Base-by-base conservation (phyloP, 2,329 filamentous ascomycete genomes). In the Mariannaea elegans region DNA sequence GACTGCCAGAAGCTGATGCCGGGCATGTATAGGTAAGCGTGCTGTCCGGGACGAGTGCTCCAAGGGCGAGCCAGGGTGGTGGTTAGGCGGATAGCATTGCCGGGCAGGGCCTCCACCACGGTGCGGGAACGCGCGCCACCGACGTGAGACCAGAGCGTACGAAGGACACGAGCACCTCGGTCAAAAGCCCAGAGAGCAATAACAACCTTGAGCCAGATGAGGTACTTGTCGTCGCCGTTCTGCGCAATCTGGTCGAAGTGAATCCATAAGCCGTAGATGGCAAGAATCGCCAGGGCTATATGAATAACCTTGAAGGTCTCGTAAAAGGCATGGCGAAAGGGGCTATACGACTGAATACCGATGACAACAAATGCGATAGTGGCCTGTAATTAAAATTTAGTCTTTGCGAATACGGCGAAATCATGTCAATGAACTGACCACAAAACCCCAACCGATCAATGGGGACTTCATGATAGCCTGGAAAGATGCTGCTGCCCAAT, bases 11-110 rank as follows among this genome's bases (percentile, higher is more conserved):
- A 82, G 63, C 89, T 89, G 69, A 94, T 80, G 5, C 82, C 80
- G 7, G 91, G 91, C 77, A 94, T 84, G 78, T 93, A 93, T 18
- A 94, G 78, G 74, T 93, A 94, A 32, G 90, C 88, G 73, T 94
- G 91, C 75, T 93, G 90, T 32, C 91, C 90, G 0, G 91, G 88
- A 59, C 82, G 81, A 81, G 92, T 92, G 38, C 78, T 84, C 90
- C 91, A 94, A n/a, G 90, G 90, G 42, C 90, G 87, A 9, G 90
- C 87, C 80, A 94, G 85, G 54, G 85, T 88, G 48, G 93, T 84
- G 1, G 90, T 93, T 50, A 94, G 83, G 47, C 90, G 87, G 68
- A 87, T 83, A 7, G 91, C 90, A 67, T 93, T 90, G 62, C 90
- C 91, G 13, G 91, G 90, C 9, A 94, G 84, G 10, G 90, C 89